Evolutionary conservation across 2,329 filamentous ascomycete genomes (phyloP).

Genomic region (Paradendryphiella salina): DNA sequence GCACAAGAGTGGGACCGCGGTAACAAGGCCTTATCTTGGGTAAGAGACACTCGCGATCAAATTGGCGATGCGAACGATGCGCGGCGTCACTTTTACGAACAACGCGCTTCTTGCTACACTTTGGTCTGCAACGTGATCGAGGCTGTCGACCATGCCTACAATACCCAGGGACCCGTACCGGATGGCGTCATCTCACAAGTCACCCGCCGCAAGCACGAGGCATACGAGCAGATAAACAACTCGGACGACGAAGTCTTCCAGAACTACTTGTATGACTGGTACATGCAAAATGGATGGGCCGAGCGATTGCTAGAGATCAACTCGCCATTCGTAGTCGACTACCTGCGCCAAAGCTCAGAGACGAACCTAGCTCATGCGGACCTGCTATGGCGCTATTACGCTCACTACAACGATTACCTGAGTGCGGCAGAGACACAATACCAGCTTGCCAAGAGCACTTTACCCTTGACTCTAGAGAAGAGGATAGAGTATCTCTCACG

Average conservation of each 20-base stretch:
- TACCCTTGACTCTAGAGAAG: constrained; percentile 76
- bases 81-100: constrained; percentile 67
- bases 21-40: constrained; percentile 81
- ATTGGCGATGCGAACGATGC: constrained; percentile 70
- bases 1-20: constrained; percentile 84
- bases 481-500: constrained; percentile 87
- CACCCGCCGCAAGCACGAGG: constrained; percentile 79
- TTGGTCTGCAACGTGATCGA: constrained; percentile 83
- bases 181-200: constrained; percentile 78
- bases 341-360: constrained; percentile 75
- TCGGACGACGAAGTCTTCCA: constrained; percentile 94
- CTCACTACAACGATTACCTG: constrained; percentile 79
- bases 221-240: constrained; percentile 84
- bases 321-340: constrained; percentile 82
- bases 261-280: constrained; percentile 97
- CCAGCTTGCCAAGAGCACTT: constrained; percentile 79
- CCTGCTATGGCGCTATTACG: constrained; percentile 89
- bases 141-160: constrained; percentile 73
- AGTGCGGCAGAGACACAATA: constrained; percentile 86
- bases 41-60: constrained; percentile 77
- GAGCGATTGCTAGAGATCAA: constrained; percentile 84
- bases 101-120: constrained; percentile 78
- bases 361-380: constrained; percentile 80
- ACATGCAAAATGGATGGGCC: constrained; percentile 79
- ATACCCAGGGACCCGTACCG: constrained; percentile 68